Conservation (phyloP, 768 basidiomycete species). For the Paxillus ammoniavirescens region DNA sequence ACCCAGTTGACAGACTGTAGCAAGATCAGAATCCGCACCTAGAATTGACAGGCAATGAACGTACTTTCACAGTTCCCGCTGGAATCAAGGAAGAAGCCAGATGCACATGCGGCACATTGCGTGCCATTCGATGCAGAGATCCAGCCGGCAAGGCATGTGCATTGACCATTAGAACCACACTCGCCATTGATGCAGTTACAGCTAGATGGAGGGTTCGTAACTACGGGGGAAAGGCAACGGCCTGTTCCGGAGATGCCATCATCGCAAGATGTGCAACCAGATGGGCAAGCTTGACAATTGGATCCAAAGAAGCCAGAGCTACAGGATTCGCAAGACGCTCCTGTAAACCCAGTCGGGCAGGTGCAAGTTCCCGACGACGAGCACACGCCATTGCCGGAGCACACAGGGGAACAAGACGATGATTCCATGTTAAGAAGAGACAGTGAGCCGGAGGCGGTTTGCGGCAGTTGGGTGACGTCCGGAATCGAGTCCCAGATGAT, state of each 20-base stretch:
- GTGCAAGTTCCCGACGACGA: slow-evolving; percentile 66
- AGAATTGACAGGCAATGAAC: slow-evolving; percentile 8
- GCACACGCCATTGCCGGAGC: slow-evolving; percentile 72
- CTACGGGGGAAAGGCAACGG: slow-evolving; percentile 53
- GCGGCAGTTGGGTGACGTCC: slow-evolving; percentile 68
- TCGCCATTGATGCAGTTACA: slow-evolving; percentile 85
- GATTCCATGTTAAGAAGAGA: slow-evolving; percentile 72
- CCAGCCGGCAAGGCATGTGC: slow-evolving; percentile 79
- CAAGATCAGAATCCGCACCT: slow-evolving; percentile 1
- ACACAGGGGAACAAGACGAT: slow-evolving; percentile 70
- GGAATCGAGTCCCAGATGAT: slow-evolving; percentile 81
- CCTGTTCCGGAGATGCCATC: slow-evolving; percentile 80
- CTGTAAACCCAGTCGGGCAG: slow-evolving; percentile 74
- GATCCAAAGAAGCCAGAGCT: slow-evolving; percentile 73
- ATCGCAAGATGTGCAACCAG: slow-evolving; percentile 68
- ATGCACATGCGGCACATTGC: slow-evolving; percentile 69
- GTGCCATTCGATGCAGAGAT: slow-evolving; percentile 68
- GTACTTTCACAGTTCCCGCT: slow-evolving; percentile 73
- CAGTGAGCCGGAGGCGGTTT: slow-evolving; percentile 46
- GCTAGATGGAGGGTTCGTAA: slow-evolving; percentile 53
- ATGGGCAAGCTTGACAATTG: slow-evolving; percentile 66
- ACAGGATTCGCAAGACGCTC: slow-evolving; percentile 79
- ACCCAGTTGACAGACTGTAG: slow-evolving; percentile 66
- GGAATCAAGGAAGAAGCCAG: slow-evolving; percentile 71
- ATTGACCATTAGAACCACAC: slow-evolving; percentile 67